Conservation (phyloP, 176 grass and related monocot species). For the Lolium rigidum region DNA sequence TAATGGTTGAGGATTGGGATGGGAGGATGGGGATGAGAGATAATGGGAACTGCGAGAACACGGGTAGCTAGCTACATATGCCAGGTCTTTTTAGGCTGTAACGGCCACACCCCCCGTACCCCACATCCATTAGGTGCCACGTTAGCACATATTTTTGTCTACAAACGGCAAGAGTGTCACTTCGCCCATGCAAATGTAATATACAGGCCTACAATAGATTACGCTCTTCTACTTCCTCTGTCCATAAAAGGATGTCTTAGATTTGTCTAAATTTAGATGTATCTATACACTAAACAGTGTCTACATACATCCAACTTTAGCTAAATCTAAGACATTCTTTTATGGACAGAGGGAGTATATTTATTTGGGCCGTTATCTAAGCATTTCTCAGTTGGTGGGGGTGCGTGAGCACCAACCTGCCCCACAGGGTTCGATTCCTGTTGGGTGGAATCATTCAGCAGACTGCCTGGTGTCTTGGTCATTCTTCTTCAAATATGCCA, state of each 20-base stretch:
- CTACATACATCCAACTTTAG: too few species aligned
- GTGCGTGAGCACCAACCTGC: not conserved
- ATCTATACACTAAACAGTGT: too few species aligned
- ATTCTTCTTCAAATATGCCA: constrained; percentile 7
- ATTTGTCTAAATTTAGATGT: too few species aligned
- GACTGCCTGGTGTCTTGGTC: not conserved
- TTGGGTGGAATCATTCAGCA: not conserved
- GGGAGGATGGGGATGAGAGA: not conserved
- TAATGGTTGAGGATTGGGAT: not conserved
- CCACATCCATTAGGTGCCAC: not conserved
- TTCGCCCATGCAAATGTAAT: not conserved
- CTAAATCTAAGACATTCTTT: too few species aligned
- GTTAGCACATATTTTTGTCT: not conserved
- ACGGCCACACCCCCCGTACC: not conserved
- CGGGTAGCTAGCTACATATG: not conserved
- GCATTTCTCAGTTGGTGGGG: not conserved
- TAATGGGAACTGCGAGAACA: not conserved
- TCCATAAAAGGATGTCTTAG: too few species aligned
- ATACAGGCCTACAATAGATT: not conserved
- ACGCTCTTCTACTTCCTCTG: not conserved
- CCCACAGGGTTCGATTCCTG: not conserved
- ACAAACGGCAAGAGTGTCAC: not conserved
- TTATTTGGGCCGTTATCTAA: not conserved
- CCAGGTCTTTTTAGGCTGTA: not conserved
- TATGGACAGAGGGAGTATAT: not conserved